Percentiles rank a stretch among this genome's conserved stretches.
Evolutionary conservation across 2,329 filamentous ascomycete genomes (phyloP).

Genomic region (Fusarium avenaceum): DNA sequence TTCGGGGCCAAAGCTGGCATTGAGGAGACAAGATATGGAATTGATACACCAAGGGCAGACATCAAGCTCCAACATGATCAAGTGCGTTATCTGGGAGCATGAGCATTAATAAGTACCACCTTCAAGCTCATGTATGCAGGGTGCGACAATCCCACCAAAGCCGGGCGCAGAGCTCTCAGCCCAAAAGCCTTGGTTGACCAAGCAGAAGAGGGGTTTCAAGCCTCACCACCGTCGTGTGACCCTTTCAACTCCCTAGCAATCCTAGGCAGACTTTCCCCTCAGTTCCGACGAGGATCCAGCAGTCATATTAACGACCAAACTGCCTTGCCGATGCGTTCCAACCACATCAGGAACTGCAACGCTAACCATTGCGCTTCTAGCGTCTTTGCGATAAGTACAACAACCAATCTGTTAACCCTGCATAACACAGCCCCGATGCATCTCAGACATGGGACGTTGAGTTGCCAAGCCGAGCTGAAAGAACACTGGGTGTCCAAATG

Average conservation of each 20-base stretch:
- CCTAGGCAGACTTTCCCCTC: constrained; percentile 37
- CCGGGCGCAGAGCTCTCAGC: constrained; percentile 39
- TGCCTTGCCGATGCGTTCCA: constrained; percentile 41
- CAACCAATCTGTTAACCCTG: constrained; percentile 39
- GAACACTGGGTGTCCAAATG: constrained; percentile 6
- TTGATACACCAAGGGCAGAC: constrained; percentile 11
- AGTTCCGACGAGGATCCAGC: constrained; percentile 10
- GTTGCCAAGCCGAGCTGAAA: constrained; percentile 46
- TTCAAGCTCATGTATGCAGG: constrained; percentile 15
- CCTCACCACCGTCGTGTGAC: constrained; percentile 42
- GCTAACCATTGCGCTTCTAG: constrained; percentile 37
- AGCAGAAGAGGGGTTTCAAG: constrained; percentile 14
- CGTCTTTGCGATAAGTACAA: constrained; percentile 19
- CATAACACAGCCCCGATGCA: constrained; percentile 42
- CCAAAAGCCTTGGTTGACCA: constrained; percentile 20
- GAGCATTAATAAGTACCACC: constrained; percentile 49
- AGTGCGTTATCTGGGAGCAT: constrained; percentile 27
- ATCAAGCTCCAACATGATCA: not conserved
- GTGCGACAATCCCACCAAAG: constrained; percentile 34
- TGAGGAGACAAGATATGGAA: constrained; percentile 4
- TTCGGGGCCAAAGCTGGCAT: constrained; percentile 19
- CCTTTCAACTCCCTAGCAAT: not conserved
- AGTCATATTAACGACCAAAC: constrained; percentile 37
- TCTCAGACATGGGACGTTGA: constrained; percentile 14
- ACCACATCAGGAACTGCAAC: constrained; percentile 11